Base-by-base conservation (phyloP, 1,139 yeast species). In the Suhomyces anneliseae region DNA sequence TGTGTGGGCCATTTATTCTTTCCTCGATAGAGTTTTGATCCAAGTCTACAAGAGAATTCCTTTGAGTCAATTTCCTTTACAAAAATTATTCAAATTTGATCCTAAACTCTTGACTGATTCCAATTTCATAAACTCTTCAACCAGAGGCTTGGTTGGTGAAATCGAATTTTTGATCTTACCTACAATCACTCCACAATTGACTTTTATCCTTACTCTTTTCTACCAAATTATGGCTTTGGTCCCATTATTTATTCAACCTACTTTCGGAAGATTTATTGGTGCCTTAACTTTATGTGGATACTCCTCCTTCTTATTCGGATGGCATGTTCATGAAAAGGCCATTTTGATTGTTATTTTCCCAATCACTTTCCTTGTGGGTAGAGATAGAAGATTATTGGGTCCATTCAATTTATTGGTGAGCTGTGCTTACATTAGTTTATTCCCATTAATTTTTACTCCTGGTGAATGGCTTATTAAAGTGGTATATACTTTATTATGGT, bases 251-350 rank as follows among this genome's bases (percentile, higher is more conserved):
- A 59, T 86, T 36, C 83, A 82, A 58, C 97, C 97, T 2, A 83
- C 84, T 1, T 87, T 78, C 64, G 82, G 83, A 54, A 75, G 95
- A 54, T 93, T 93, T 57, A 65, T 92, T 34, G 97, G 96, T 0
- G 81, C 95, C 1, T 69, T 93, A 55, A 85, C 97, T 0, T 74
- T 92, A 44, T 93, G 98, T 69, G 99, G 95, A 1, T 90, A 81
- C 68, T 85, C 97, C 0, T 87, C 97, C 5, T 93, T 89, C 61
- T 69, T 93, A 46, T 93, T 93, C 68, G 99, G 99, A 7, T 93
- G 98, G 98, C 99, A 93, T 64, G 99, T 93, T 27, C 99, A 93
- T 68, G 99, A 92, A 66, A 93, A 93, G 76, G 99, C 99, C 0
- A 83, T 93, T 36, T 77, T 95, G 72, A 68, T 90, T 32, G 86